Percentiles rank a stretch among this genome's conserved stretches.
Conservation (phyloP, 371 early-diverging fungal genomes). For the Amoeboaphelidium protococcarum region DNA sequence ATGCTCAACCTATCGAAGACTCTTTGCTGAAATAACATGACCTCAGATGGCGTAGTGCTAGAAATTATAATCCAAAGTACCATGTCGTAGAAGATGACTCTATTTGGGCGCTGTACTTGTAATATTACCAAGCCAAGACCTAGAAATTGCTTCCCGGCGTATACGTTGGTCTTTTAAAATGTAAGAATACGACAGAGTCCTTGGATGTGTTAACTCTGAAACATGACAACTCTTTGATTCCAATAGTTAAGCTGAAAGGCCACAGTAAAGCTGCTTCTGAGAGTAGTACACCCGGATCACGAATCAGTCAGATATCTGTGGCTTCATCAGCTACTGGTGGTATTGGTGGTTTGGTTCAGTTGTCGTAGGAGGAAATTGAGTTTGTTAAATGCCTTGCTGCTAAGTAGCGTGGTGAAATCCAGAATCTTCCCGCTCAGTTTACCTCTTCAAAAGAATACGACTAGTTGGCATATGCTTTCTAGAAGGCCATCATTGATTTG, state of each 20-base stretch:
- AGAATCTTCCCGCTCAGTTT: too few relatives aligned
- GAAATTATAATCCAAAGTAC: neutral
- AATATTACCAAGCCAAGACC: neutral
- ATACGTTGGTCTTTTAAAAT: neutral
- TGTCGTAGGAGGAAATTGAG: too few relatives aligned
- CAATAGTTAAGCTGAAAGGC: neutral
- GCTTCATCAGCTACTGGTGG: too few relatives aligned
- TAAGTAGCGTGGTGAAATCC: too few relatives aligned
- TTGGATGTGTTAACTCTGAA: neutral
- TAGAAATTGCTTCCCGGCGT: neutral
- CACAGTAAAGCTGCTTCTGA: too few relatives aligned
- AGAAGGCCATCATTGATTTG: too few relatives aligned
- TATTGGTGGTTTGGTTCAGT: too few relatives aligned
- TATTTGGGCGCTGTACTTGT: neutral
- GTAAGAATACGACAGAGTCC: neutral
- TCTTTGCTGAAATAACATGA: neutral
- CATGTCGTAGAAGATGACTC: neutral
- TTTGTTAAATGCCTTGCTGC: too few relatives aligned
- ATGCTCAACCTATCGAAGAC: neutral
- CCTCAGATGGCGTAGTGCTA: neutral
- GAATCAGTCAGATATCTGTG: too few relatives aligned
- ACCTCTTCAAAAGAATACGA: too few relatives aligned
- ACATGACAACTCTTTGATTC: neutral
- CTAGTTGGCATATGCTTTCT: too few relatives aligned
- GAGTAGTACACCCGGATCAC: too few relatives aligned